Percentiles rank a stretch among this genome's conserved stretches.
Evolutionary conservation across 2,329 filamentous ascomycete genomes (phyloP).

Genomic region (Paramyrothecium roridum): DNA sequence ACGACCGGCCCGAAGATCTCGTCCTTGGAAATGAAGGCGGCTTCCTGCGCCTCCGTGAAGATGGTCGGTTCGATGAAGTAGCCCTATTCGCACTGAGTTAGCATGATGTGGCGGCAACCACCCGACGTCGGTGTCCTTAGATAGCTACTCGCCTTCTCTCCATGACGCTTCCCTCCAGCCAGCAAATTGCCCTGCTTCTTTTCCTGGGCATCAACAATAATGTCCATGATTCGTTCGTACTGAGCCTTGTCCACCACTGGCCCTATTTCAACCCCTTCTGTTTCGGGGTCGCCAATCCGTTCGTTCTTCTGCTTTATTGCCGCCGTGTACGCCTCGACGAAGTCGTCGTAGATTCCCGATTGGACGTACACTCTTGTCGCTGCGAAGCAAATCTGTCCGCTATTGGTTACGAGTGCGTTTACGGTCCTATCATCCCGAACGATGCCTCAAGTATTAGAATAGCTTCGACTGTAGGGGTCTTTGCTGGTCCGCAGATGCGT

Average conservation of each 20-base stretch:
- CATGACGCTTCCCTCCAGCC: constrained; percentile 5
- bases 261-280: constrained; percentile 30
- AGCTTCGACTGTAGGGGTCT: too few relatives aligned
- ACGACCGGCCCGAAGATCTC: constrained; percentile 51
- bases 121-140: too few relatives aligned
- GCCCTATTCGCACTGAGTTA: constrained; percentile 2
- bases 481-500: too few relatives aligned
- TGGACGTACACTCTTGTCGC: constrained; percentile 56
- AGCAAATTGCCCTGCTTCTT: constrained; percentile 6
- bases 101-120: too few relatives aligned
- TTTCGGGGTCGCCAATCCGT: constrained; percentile 27
- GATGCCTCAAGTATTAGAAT: too few relatives aligned
- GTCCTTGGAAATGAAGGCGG: background rate
- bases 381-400: constrained; percentile 55
- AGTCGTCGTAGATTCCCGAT: constrained; percentile 44
- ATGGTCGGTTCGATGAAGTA: constrained; percentile 22
- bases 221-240: constrained; percentile 40
- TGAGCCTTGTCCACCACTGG: constrained; percentile 48
- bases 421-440: too few relatives aligned
- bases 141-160: constrained; percentile 16
- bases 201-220: constrained; percentile 38
- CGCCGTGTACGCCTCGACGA: constrained; percentile 55
- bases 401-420: constrained; percentile 28
- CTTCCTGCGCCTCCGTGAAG: constrained; percentile 13
- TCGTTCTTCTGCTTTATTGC: constrained; percentile 38